phyloP scores from a whole-genome alignment of 2,329 filamentous ascomycete genomes.

The Alternaria panax region DNA sequence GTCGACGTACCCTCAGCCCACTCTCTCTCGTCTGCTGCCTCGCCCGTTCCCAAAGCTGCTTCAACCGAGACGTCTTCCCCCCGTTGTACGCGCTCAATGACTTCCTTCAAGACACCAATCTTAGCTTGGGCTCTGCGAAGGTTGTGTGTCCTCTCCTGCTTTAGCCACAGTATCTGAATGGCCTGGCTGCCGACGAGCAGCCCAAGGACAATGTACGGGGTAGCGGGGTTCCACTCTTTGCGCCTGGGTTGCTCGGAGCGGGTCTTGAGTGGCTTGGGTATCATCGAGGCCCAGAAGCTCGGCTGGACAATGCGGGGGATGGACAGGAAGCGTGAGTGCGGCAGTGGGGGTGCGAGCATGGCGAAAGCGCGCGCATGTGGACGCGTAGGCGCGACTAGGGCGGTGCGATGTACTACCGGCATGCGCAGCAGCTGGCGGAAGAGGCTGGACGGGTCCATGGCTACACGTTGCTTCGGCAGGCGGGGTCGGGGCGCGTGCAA shows the following conservation, averaged over 20 bases:
- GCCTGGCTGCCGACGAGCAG: conserved; percentile 93
- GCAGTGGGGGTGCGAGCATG: conserved; percentile 22
- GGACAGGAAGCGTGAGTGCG: conserved; percentile 32
- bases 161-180: conserved; percentile 86
- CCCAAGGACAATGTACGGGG: conserved; percentile 71
- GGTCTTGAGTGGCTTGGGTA: conserved; percentile 43
- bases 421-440: conserved; percentile 40
- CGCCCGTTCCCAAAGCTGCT: conserved; percentile 78
- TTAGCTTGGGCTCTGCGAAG: conserved; percentile 79
- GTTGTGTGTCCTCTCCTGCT: conserved; percentile 76
- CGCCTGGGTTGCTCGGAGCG: conserved; percentile 19
- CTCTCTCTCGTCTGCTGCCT: conserved; percentile 75
- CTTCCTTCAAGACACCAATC: conserved; percentile 76
- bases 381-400: conserved; percentile 22
- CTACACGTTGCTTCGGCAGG: neutral
- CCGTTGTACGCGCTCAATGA: conserved; percentile 60
- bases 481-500: neutral
- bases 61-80: conserved; percentile 72
- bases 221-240: conserved; percentile 62
- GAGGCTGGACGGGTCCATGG: conserved; percentile 36
- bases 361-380: conserved; percentile 35
- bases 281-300: conserved; percentile 48
- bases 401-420: conserved; percentile 29
- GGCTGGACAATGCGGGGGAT: conserved; percentile 49
- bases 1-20: conserved; percentile 80